Conservation (phyloP, 129 eudicot species). For the Deinandra increscens region DNA sequence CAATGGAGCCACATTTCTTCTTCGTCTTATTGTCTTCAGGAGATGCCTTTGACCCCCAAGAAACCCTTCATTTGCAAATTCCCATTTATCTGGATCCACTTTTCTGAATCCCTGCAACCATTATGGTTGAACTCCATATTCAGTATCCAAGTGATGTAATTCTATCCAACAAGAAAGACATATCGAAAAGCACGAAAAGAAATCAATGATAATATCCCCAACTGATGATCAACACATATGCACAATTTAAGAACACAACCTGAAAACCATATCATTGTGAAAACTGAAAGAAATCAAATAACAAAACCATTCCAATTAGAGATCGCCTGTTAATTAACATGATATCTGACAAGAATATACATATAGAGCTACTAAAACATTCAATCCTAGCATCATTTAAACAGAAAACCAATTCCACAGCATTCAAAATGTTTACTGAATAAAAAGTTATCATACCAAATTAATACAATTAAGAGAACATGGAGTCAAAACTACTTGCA, state of each 20-base stretch:
- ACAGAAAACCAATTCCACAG: not conserved
- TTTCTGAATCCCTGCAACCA: constrained; percentile 76
- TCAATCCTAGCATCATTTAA: not conserved
- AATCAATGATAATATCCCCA: not conserved
- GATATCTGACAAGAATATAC: too few relatives aligned
- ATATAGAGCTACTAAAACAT: not conserved
- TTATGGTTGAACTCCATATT: not conserved
- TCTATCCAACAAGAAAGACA: not conserved
- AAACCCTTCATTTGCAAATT: constrained; percentile 88
- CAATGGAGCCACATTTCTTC: constrained; percentile 49
- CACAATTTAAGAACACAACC: not conserved
- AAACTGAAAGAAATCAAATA: not conserved
- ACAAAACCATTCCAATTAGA: not conserved
- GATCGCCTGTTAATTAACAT: not conserved
- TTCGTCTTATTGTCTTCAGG: constrained; percentile 69
- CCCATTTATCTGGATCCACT: constrained; percentile 94
- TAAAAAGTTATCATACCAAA: not conserved
- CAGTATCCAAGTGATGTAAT: constrained; percentile 11
- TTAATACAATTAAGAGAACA: not conserved
- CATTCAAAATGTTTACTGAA: not conserved
- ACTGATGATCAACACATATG: not conserved
- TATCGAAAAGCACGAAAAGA: not conserved
- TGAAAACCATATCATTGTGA: not conserved
- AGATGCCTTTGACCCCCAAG: constrained; percentile 92
- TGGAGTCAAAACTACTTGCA: not conserved